These are phyloP conservation scores for Clitopilus passeckerianus DNA, from an alignment of 768 basidiomycete species.

Conservation along the genomic window DNA sequence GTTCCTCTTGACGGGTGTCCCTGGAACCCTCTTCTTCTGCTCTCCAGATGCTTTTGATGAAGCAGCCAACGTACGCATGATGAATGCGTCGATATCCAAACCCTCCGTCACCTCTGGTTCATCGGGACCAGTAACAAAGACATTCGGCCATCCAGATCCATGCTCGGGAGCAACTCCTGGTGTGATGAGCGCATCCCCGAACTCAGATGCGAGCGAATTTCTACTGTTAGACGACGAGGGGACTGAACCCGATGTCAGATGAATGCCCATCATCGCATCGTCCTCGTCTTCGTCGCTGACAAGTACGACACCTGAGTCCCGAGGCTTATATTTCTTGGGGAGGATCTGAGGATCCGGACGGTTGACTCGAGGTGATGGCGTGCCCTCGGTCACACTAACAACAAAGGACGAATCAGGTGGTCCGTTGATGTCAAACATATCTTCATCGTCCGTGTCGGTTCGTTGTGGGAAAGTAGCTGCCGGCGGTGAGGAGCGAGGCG, in stretches of 20 bases:
- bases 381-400: slow-evolving; percentile 49
- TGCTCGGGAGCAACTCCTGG: slow-evolving; percentile 52
- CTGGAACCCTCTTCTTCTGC: slow-evolving; percentile 60
- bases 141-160: slow-evolving; percentile 60
- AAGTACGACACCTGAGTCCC: slow-evolving; percentile 60
- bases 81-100: slow-evolving; percentile 63
- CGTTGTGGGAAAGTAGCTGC: slow-evolving; percentile 15
- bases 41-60: slow-evolving; percentile 44
- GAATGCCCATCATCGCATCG: slow-evolving; percentile 32
- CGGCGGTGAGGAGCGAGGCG: slow-evolving; percentile 48
- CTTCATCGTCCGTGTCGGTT: slow-evolving; percentile 44
- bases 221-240: slow-evolving; percentile 60
- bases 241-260: not conserved
- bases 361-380: slow-evolving; percentile 51
- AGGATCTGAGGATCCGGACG: slow-evolving; percentile 28
- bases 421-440: slow-evolving; percentile 48
- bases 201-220: slow-evolving; percentile 54
- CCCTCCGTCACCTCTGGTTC: slow-evolving; percentile 23
- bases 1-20: slow-evolving; percentile 76
- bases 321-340: slow-evolving; percentile 66
- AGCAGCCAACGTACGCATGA: slow-evolving; percentile 60
- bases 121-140: slow-evolving; percentile 38
- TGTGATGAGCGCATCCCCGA: slow-evolving; percentile 65
- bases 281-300: slow-evolving; percentile 55
- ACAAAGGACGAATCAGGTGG: slow-evolving; percentile 49